Conservation (phyloP, 2,329 filamentous ascomycete species). For the Chaetoscypha palmicola region DNA sequence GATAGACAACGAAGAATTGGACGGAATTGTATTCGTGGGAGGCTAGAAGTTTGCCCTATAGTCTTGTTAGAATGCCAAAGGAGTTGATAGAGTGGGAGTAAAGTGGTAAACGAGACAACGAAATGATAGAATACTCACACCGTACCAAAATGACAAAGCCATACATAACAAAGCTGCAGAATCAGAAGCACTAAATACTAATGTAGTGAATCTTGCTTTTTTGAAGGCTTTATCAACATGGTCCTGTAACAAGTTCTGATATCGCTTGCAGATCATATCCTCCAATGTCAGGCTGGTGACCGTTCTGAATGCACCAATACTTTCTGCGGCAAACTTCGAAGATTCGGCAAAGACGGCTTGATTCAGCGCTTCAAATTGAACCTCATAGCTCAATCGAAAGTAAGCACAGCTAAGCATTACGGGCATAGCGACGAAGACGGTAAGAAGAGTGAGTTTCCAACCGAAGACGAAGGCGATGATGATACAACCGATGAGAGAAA, state of each 20-base stretch:
- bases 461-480: slow-evolving; percentile 64
- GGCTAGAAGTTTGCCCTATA: slow-evolving; percentile 38
- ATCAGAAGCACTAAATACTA: slow-evolving; percentile 48
- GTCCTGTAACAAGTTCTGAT: slow-evolving; percentile 38
- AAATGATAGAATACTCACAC: slow-evolving; percentile 7
- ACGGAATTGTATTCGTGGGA: slow-evolving; percentile 35
- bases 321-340: slow-evolving; percentile 56
- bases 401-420: slow-evolving; percentile 40
- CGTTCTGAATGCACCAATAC: slow-evolving; percentile 55
- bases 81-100: too few relatives aligned
- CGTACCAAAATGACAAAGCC: slow-evolving; percentile 51
- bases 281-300: slow-evolving; percentile 56
- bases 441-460: slow-evolving; percentile 69
- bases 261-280: slow-evolving; percentile 45
- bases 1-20: slow-evolving; percentile 49
- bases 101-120: too few relatives aligned
- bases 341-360: slow-evolving; percentile 52
- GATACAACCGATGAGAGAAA: slow-evolving; percentile 58
- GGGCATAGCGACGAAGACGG: slow-evolving; percentile 51
- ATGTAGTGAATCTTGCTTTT: slow-evolving; percentile 40
- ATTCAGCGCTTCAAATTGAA: slow-evolving; percentile 51
- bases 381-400: slow-evolving; percentile 45
- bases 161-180: slow-evolving; percentile 49
- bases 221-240: slow-evolving; percentile 43
- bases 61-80: too few relatives aligned